Conservation (phyloP, 1,284 basidiomycete genomes). For the Bjerkandera adusta region DNA sequence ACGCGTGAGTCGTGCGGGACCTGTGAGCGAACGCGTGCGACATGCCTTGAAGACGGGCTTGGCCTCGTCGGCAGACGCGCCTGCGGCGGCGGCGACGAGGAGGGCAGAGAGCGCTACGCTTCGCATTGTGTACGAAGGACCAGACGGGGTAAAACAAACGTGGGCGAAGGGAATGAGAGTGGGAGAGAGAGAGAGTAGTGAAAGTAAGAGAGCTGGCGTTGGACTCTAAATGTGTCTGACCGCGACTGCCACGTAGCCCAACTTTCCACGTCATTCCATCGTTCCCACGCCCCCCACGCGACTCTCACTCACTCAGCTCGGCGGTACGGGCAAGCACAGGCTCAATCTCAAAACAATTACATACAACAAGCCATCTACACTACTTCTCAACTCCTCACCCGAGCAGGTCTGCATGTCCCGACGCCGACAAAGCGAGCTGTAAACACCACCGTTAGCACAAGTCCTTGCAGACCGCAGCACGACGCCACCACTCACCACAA, state of each 20-base stretch:
- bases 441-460: conserved; percentile 16
- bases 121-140: conserved; percentile 81
- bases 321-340: conserved; percentile 1
- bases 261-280: conserved; percentile 30
- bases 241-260: conserved; percentile 45
- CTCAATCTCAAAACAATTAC: conserved; percentile 12
- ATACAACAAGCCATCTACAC: conserved; percentile 7
- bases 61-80: conserved; percentile 55
- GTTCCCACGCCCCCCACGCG: conserved; percentile 22
- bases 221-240: conserved; percentile 35
- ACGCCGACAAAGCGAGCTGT: conserved; percentile 85
- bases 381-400: conserved; percentile 42
- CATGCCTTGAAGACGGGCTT: conserved; percentile 70
- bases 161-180: conserved; percentile 33
- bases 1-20: not conserved
- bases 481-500: conserved; percentile 62
- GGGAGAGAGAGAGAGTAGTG: conserved; percentile 27
- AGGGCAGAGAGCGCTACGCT: conserved; percentile 76
- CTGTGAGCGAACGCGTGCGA: conserved; percentile 19
- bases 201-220: conserved; percentile 21
- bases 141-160: conserved; percentile 35
- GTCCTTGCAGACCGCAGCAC: conserved; percentile 22
- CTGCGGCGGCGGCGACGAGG: conserved; percentile 61
- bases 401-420: conserved; percentile 86
- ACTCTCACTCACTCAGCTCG: not conserved